Evolutionary conservation across 2,329 filamentous ascomycete species (phyloP), one percentile per base, ranked within the genome.

Genomic region (Microsporum audouinii): DNA sequence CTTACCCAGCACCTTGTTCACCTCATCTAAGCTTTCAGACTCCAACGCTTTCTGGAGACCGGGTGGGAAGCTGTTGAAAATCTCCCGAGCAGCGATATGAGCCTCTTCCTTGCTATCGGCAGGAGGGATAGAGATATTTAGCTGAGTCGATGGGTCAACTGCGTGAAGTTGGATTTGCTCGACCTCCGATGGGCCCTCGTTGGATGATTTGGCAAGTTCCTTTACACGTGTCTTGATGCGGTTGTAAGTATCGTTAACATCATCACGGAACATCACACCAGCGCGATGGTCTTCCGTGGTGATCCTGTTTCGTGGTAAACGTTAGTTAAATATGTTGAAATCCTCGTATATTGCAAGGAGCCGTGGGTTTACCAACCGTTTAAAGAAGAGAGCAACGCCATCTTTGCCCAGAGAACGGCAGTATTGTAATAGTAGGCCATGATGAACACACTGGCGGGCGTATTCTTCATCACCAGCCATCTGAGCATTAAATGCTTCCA

Each of bases 91-190:
- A 63, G 81, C 78, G 64, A 85, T 79, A 41, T 81, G 78, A 5
- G 76, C 77, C 0, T 83, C 81, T 59, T 91, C 85, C 2, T 84
- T 80, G 67, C 85, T 88, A 29, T 84, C 80, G 43, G 80, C 79
- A 0, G 87, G 79, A 10, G 94, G 92, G 43, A 95, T 87, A 60
- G 77, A 83, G 73, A 97, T 96, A 71, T 89, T 88, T 72, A 99
- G 96, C 63, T 88, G 87, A 2, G 92, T 96, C 56, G 88, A 88
- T 0, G 92, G 92, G 73, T 96, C 91, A 8, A 99, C 91, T 12
- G 94, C 92, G 72, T 99, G 94, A 55, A 99, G 82, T 75, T 99
- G 95, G 67, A 99, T 99, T 75, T 96, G 92, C 77, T 99, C 94
- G 7, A 95, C 88, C 23, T 87, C 89, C 5, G 78, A 78, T 51